These are phyloP conservation scores for Argentina anserina DNA, from an alignment of 306 rosid genomes.

Conservation along the genomic window DNA sequence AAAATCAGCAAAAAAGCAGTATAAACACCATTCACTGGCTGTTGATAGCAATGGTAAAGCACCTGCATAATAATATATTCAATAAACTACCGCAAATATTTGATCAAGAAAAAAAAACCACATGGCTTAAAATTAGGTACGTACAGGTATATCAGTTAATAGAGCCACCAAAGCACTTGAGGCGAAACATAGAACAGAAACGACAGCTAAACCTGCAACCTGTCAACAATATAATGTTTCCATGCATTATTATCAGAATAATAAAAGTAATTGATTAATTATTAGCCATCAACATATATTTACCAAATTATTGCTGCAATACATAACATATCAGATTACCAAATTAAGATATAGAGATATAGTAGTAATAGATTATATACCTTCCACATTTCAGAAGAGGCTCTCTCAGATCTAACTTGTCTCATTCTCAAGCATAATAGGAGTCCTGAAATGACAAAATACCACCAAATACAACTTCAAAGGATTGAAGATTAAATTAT, in stretches of 20 bases:
- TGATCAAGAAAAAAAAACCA: constrained; percentile 1
- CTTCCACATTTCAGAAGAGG: constrained; percentile 85
- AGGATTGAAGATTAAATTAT: not conserved
- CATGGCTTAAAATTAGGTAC: constrained; percentile 24
- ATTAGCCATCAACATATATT: not conserved
- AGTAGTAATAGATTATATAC: constrained; percentile 27
- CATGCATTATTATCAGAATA: constrained; percentile 8
- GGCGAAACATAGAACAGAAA: constrained; percentile 77
- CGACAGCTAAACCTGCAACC: constrained; percentile 87
- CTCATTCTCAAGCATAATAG: constrained; percentile 80
- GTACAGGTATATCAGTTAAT: constrained; percentile 77
- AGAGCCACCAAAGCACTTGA: constrained; percentile 75
- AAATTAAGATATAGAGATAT: not conserved
- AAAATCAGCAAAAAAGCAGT: constrained; percentile 57
- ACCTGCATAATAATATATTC: constrained; percentile 52
- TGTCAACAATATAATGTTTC: constrained; percentile 34
- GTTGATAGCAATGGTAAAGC: constrained; percentile 54
- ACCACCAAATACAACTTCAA: not conserved
- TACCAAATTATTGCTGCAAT: not conserved
- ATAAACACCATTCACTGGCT: constrained; percentile 39
- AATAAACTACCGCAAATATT: constrained; percentile 9
- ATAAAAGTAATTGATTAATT: not conserved
- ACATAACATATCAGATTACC: not conserved
- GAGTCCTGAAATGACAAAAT: constrained; percentile 45
- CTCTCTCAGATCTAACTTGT: constrained; percentile 81